Conservation (phyloP, 306 rosid genomes). For the Oemleria cerasiformis region DNA sequence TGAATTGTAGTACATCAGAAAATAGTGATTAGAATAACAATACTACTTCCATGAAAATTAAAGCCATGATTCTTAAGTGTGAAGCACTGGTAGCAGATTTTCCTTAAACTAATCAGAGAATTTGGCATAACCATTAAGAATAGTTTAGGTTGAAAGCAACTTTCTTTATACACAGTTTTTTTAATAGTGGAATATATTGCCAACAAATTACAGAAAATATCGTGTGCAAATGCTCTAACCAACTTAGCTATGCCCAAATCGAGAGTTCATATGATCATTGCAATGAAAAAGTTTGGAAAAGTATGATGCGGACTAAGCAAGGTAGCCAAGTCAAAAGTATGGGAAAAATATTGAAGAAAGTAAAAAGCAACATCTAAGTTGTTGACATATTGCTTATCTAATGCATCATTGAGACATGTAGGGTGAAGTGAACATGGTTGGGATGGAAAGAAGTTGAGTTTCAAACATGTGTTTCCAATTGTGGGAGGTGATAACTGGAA, state of each 20-base stretch:
- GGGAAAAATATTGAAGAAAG: not conserved
- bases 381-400: conserved; percentile 17
- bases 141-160: too few relatives aligned
- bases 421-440: conserved; percentile 24
- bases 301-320: conserved; percentile 15
- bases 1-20: too few relatives aligned
- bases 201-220: too few relatives aligned
- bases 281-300: not conserved
- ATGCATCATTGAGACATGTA: conserved; percentile 19
- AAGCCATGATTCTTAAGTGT: not conserved
- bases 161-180: too few relatives aligned
- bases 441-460: not conserved
- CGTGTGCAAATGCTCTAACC: not conserved
- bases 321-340: conserved; percentile 12
- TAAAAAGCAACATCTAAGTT: not conserved
- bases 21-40: too few relatives aligned
- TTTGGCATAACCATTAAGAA: not conserved
- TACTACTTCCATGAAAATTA: not conserved
- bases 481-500: not conserved
- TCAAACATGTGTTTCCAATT: not conserved
- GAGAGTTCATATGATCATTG: not conserved
- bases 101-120: not conserved
- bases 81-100: not conserved
- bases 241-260: not conserved
- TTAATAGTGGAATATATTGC: too few relatives aligned